These are phyloP conservation scores for Artemisia argyi DNA, from an alignment of 129 eudicot genomes.

Conservation along the genomic window DNA sequence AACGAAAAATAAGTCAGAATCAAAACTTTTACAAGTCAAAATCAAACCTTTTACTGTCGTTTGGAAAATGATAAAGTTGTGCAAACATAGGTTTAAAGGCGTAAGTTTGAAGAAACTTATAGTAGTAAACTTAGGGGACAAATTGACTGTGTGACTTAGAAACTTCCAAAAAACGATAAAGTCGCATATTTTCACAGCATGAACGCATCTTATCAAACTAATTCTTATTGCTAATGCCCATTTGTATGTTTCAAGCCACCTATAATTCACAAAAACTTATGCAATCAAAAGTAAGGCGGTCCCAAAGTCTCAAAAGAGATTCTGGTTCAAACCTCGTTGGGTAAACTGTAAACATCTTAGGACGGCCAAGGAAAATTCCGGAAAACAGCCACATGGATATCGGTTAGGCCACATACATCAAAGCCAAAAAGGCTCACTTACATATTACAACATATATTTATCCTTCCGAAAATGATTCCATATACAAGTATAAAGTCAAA, in stretches of 20 bases:
- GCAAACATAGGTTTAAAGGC: not conserved
- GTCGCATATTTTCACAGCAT: no score
- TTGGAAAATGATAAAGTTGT: no score
- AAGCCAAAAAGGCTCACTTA: no score
- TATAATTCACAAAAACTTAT: constrained; percentile 4
- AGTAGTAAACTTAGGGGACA: not conserved
- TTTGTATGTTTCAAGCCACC: constrained; percentile 6
- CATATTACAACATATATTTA: no score
- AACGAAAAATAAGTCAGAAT: no score
- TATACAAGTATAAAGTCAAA: not conserved
- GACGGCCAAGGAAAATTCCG: constrained; percentile 23
- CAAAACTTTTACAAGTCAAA: no score
- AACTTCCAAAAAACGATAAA: not conserved
- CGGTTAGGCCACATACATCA: no score
- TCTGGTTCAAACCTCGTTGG: no score
- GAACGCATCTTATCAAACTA: not conserved
- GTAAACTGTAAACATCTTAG: not conserved
- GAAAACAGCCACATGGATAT: no score
- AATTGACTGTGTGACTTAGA: not conserved
- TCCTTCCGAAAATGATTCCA: not conserved
- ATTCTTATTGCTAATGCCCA: constrained; percentile 3
- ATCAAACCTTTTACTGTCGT: no score
- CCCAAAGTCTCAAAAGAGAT: not conserved
- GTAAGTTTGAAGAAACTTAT: not conserved
- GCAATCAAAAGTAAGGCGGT: not conserved